A percentile compares a stretch with the other conserved stretches of the same genome.
phyloP scores from a whole-genome alignment of 257 asterid species.

The Fraxinus anomala region DNA sequence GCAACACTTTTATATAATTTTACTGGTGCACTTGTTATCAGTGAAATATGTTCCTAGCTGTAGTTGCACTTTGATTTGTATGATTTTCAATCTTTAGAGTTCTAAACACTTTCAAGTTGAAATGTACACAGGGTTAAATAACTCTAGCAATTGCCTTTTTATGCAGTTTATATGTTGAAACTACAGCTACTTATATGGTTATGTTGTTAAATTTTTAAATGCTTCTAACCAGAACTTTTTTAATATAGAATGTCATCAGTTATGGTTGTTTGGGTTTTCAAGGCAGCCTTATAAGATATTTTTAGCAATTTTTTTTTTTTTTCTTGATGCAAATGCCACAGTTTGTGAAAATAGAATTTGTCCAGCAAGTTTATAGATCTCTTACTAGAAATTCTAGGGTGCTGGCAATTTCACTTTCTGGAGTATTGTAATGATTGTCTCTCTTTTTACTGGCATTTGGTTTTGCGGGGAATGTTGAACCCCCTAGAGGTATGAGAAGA shows the following conservation, averaged over 20 bases:
- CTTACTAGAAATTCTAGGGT: background rate
- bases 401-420: background rate
- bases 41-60: background rate
- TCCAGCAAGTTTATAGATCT: background rate
- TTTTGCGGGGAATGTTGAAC: slow-evolving; percentile 41
- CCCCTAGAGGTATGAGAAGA: slow-evolving; percentile 34
- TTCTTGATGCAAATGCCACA: background rate
- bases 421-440: slow-evolving; percentile 56
- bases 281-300: background rate
- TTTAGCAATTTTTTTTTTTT: background rate
- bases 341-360: background rate
- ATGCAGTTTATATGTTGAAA: background rate
- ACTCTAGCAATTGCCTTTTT: background rate
- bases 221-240: background rate
- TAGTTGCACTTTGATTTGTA: background rate
- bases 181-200: background rate
- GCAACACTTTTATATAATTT: background rate
- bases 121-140: background rate
- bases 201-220: background rate
- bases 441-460: slow-evolving; percentile 79
- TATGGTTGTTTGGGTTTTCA: background rate
- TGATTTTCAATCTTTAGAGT: background rate
- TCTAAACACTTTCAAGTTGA: background rate
- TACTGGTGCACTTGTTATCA: background rate
- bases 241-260: background rate